Evolutionary conservation across 768 basidiomycete species (phyloP), one percentile per base, ranked within the genome.

Genomic region (Neoboletus brunneissimus): DNA sequence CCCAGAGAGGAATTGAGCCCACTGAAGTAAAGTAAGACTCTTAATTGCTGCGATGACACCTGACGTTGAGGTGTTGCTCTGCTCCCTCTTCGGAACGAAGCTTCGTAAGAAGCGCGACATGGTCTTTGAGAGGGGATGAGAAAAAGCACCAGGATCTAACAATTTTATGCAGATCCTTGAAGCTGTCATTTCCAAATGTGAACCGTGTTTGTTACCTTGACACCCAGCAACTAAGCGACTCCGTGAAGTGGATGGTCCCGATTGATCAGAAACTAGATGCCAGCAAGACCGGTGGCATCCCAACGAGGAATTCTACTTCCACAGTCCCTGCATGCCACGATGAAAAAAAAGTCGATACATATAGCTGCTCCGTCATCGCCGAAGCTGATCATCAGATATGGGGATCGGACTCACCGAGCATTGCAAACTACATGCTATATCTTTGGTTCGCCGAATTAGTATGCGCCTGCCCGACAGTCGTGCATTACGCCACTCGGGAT

Each of bases 1-100:
- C 81, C 86, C 84, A 29, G 79, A 77, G 58, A 78, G 77, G 65
- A 85, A 86, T 50, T 83, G 78, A 9, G 79, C 80, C 77, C 77
- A 81, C 57, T 87, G 84, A 6, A 83, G 63, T 74, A 70, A 78
- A 1, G 81, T 83, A 35, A 87, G 67, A 15, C 65, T 65, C 23
- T 61, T 67, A 52, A 87, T 64, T 11, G 76, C 82, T 4, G 68
- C 54, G 44, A 81, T 54, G 42, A 86, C 58, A 50, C 77, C 67
- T 11, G 76, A 67, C 38, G 72, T 48, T 11, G 66, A 65, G 35
- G 58, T 54, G 9, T 40, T n/a, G 20, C 75, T 70, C 44, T 72
- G 65, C 57, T 87, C 83, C 60, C 71, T 75, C 54, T 68, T 73
- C 8, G 83, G 84, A 48, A 83, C 54, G 58, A 84, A 67, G 71